Evolutionary conservation across 2,329 filamentous ascomycete genomes (phyloP).

Genomic region (Cladophialophora chaetospira): DNA sequence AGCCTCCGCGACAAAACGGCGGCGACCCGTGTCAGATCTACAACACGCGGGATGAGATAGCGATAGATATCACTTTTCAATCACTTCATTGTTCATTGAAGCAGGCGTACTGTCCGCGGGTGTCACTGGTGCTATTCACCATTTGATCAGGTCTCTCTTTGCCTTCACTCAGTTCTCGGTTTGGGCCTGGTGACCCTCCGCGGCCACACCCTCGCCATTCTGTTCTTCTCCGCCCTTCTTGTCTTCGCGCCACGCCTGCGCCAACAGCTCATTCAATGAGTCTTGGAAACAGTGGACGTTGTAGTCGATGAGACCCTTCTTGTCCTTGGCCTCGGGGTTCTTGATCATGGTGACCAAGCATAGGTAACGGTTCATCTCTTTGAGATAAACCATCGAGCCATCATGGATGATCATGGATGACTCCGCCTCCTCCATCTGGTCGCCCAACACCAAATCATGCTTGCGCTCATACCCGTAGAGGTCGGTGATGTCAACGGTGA

Average conservation of each 20-base stretch:
- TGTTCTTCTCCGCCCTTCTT: slow-evolving; percentile 33
- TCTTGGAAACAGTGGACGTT: slow-evolving; percentile 66
- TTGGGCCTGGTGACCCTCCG: slow-evolving; percentile 5
- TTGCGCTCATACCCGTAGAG: slow-evolving; percentile 71
- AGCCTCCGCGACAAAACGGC: neutral
- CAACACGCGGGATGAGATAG: no score
- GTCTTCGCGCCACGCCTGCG: slow-evolving; percentile 50
- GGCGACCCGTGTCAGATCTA: no score
- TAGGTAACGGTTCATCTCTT: slow-evolving; percentile 68
- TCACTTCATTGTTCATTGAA: neutral
- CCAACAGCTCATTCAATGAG: slow-evolving; percentile 63
- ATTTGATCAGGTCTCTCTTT: neutral
- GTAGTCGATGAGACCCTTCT: slow-evolving; percentile 67
- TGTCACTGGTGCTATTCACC: neutral
- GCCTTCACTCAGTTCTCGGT: slow-evolving; percentile 1
- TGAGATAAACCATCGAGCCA: slow-evolving; percentile 63
- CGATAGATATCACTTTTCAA: no score
- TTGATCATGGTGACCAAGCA: slow-evolving; percentile 67
- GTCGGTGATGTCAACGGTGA: slow-evolving; percentile 95
- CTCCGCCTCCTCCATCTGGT: slow-evolving; percentile 58
- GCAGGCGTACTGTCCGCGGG: neutral
- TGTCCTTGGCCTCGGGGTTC: slow-evolving; percentile 64
- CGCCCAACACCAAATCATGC: slow-evolving; percentile 41
- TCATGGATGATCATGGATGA: slow-evolving; percentile 65
- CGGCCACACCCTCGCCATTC: slow-evolving; percentile 13